Base-by-base conservation (phyloP, 192 early-diverging fungal genomes). In the Gigaspora rosea region DNA sequence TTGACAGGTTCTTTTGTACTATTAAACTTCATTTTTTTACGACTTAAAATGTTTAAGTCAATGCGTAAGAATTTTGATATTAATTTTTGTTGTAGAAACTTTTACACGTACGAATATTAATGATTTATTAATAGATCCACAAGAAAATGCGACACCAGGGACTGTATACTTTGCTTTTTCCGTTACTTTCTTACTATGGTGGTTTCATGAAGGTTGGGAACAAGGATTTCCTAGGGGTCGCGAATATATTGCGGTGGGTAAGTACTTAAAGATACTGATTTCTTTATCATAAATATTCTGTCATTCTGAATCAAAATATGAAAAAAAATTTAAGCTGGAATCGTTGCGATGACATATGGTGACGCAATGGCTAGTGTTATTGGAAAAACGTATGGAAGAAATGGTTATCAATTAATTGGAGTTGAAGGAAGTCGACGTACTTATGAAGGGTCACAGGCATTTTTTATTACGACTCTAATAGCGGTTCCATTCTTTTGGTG, bases 271-370 rank as follows among this genome's bases (percentile, higher is more conserved):
- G 7, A 41, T 6, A 41, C 7, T 41, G 41, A 41, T 6, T 41
- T 41, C 41, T 41, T 27, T 41, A 41, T 41, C 41, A 41, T 41
- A 7, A 41, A 41, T 41, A 54, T 48, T 63, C 22, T 36, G 32
- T 56, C 20, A 41, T 22, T 13, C 72, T 68, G 33, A 68, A 79
- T 59, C 47, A 65, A 3, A 57, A 76, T 33, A 20, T 57, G 11
- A 56, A 50, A 27, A n/a, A 27, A 27, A 46, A 12, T 70, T 36
- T 11, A 47, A 73, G 76, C 66, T 63, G 79, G 79, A 9, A 62
- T 80, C 6, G 77, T 80, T 67, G 79, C 75, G 4, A 80, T 80
- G 79, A 80, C 79, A 47, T 68, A 64, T 59, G 79, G 79, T 20
- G 79, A 80, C 36, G 79, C 79, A 10, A 71, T 77, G 61, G 79